Conservation (phyloP, 805 yeast genomes). For the Millerago galiae region DNA sequence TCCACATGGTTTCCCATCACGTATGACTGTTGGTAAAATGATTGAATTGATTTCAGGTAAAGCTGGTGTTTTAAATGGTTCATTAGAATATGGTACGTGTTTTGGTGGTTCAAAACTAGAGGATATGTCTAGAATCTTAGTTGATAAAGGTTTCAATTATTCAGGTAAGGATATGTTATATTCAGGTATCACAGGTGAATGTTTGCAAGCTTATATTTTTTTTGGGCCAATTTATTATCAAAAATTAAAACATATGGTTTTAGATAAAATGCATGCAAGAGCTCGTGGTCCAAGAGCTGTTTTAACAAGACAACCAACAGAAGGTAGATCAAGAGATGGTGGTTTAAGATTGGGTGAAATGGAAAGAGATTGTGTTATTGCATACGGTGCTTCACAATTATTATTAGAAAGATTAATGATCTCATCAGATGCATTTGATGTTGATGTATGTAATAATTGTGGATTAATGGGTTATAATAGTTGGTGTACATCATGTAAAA, state of each 20-base stretch:
- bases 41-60: constrained; percentile 93
- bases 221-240: constrained; percentile 98
- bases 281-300: constrained; percentile 99
- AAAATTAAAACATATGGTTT: constrained; percentile 96
- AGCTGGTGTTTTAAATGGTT: constrained; percentile 92
- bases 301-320: constrained; percentile 95
- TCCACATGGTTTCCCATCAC: constrained; percentile 99
- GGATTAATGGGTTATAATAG: constrained; percentile 97
- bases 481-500: constrained; percentile 96
- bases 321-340: constrained; percentile 98
- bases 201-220: constrained; percentile 94
- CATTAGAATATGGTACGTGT: constrained; percentile 93
- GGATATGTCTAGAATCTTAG: constrained; percentile 87
- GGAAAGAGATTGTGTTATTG: constrained; percentile 99
- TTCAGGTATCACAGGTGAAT: constrained; percentile 96
- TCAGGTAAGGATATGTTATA: constrained; percentile 97
- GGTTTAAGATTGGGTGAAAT: constrained; percentile 98
- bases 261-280: constrained; percentile 99
- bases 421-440: constrained; percentile 96
- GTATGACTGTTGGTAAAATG: constrained; percentile 99
- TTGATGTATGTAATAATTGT: constrained; percentile 88
- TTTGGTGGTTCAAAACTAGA: constrained; percentile 96
- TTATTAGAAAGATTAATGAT: constrained; percentile 91
- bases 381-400: constrained; percentile 96
- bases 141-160: constrained; percentile 87